phyloP scores from a whole-genome alignment of 169 alveolate species.

The Cryptosporidium sp. region DNA sequence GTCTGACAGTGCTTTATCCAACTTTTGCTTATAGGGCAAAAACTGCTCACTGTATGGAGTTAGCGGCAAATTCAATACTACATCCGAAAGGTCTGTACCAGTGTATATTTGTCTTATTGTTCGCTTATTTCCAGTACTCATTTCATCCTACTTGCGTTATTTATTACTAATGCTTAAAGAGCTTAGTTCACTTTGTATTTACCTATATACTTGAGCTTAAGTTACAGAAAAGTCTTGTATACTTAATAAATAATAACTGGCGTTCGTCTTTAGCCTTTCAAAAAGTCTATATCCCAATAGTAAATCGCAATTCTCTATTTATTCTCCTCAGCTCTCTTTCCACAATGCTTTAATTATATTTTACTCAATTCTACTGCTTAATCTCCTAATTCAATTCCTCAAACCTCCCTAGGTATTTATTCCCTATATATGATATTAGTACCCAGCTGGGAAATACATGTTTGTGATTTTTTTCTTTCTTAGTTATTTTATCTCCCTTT shows the following conservation, averaged over 20 bases:
- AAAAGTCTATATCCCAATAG: not conserved
- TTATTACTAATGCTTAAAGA: not conserved
- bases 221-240: too few species aligned
- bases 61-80: conserved; percentile 28
- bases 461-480: not conserved
- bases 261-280: not conserved
- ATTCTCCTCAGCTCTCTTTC: not conserved
- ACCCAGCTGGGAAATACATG: not conserved
- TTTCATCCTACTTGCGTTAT: conserved; percentile 5
- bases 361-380: too few species aligned
- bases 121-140: conserved; percentile 45
- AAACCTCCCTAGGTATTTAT: not conserved
- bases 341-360: not conserved
- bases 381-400: not conserved
- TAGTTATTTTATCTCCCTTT: not conserved
- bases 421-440: not conserved
- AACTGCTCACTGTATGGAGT: conserved; percentile 66
- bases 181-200: too few species aligned
- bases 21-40: conserved; percentile 20
- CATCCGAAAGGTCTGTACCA: conserved; percentile 50
- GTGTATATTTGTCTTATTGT: conserved; percentile 33
- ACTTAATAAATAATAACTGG: too few species aligned
- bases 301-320: too few species aligned
- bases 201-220: not conserved
- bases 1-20: conserved; percentile 58